A percentile compares a stretch with the other conserved stretches of the same genome.
These are phyloP conservation scores for Vigna trinervia DNA, from an alignment of 306 rosid species.

Conservation along the genomic window DNA sequence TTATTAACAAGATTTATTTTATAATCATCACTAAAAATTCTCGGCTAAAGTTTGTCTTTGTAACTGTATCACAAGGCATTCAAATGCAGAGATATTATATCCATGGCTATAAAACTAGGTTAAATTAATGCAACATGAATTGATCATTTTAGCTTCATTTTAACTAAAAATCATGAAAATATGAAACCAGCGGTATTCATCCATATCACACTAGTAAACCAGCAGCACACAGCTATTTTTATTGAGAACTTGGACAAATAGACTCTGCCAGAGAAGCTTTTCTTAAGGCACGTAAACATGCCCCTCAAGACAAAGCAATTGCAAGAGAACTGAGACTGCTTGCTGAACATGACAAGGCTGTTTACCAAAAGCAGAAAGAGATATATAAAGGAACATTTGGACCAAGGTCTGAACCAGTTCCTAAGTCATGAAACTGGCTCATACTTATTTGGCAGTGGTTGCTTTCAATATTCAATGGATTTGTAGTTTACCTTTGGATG, in stretches of 20 bases:
- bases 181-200: no score
- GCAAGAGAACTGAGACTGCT: constrained; percentile 73
- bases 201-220: no score
- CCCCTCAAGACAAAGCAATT: constrained; percentile 84
- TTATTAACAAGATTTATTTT: no score
- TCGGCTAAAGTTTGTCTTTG: no score
- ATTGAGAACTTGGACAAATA: constrained; percentile 70
- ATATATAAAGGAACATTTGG: constrained; percentile 92
- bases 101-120: no score
- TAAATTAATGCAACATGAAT: no score
- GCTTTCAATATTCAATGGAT: constrained; percentile 59
- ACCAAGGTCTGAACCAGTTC: constrained; percentile 74
- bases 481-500: constrained; percentile 42
- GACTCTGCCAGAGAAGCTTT: constrained; percentile 88
- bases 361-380: constrained; percentile 94
- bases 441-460: constrained; percentile 72
- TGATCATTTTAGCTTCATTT: no score
- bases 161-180: no score
- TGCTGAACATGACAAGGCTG: constrained; percentile 80
- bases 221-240: no score
- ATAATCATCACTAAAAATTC: no score
- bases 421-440: constrained; percentile 58
- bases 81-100: no score
- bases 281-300: constrained; percentile 63
- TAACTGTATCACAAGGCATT: no score